A percentile compares a stretch with the other conserved stretches of the same genome.
These are phyloP conservation scores for Polytolypa hystricis DNA, from an alignment of 2,329 filamentous ascomycete species.

Conservation along the genomic window DNA sequence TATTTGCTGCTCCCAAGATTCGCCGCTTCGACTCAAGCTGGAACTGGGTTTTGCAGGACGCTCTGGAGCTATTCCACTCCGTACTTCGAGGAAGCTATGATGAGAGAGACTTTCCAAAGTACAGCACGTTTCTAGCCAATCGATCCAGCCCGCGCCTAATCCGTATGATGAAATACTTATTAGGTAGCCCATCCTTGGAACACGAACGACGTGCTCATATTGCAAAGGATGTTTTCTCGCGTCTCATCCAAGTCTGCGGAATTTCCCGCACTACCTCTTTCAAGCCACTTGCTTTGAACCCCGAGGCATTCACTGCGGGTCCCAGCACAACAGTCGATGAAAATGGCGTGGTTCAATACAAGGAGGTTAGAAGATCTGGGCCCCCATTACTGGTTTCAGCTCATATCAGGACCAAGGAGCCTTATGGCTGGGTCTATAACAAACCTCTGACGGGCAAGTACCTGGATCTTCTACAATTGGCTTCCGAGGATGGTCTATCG, in stretches of 20 bases:
- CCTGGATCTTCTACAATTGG: slow-evolving; percentile 80
- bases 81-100: slow-evolving; percentile 73
- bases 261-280: too few species aligned
- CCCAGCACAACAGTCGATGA: slow-evolving; percentile 89
- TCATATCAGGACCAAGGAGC: slow-evolving; percentile 88
- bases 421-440: slow-evolving; percentile 97
- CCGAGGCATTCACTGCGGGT: too few species aligned
- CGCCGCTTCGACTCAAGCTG: slow-evolving; percentile 26
- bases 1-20: slow-evolving; percentile 50
- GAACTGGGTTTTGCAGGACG: slow-evolving; percentile 25
- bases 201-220: too few species aligned
- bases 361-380: slow-evolving; percentile 45
- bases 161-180: too few species aligned
- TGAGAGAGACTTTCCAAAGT: slow-evolving; percentile 93
- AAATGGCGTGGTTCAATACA: slow-evolving; percentile 93
- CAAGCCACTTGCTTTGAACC: too few species aligned
- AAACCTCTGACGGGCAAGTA: slow-evolving; percentile 94
- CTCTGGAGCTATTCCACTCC: slow-evolving; percentile 9
- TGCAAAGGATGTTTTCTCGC: too few species aligned
- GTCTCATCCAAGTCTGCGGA: too few species aligned
- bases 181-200: too few species aligned
- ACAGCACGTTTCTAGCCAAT: too few species aligned
- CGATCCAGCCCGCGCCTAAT: too few species aligned
- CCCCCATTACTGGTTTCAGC: slow-evolving; percentile 12
- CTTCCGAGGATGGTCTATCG: slow-evolving; percentile 74